Percentiles rank a stretch among this genome's conserved stretches.
Conservation (phyloP, 768 basidiomycete genomes). For the Agrocybe praecox region DNA sequence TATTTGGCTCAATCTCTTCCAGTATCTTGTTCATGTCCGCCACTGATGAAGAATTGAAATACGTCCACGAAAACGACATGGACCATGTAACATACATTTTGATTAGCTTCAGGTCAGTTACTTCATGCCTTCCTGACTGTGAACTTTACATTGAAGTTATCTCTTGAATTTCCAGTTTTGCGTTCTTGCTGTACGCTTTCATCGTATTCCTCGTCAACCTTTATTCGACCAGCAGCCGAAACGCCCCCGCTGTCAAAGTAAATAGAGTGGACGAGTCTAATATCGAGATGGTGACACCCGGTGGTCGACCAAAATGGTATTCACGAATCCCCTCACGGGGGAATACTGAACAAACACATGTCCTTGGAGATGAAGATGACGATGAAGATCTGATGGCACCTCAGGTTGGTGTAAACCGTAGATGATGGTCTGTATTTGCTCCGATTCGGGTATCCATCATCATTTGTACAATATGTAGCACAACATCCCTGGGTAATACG, state of each 20-base stretch:
- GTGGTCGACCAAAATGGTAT: conserved; percentile 60
- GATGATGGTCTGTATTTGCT: background rate
- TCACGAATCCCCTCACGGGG: conserved; percentile 49
- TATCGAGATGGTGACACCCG: conserved; percentile 25
- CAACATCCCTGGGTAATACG: too few species aligned
- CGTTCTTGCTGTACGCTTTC: conserved; percentile 79
- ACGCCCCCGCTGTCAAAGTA: conserved; percentile 33
- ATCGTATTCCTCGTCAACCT: conserved; percentile 72
- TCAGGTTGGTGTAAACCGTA: conserved; percentile 7
- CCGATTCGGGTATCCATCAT: too few species aligned
- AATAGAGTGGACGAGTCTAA: conserved; percentile 22
- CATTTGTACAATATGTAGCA: too few species aligned
- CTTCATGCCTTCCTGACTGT: background rate
- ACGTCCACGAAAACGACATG: conserved; percentile 71
- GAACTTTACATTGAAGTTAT: background rate
- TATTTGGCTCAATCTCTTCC: background rate
- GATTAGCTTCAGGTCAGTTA: conserved; percentile 74
- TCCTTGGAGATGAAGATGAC: conserved; percentile 57
- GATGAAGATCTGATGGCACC: conserved; percentile 30
- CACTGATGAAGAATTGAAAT: conserved; percentile 87
- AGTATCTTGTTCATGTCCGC: conserved; percentile 90
- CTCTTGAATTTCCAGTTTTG: conserved; percentile 43
- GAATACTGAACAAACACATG: conserved; percentile 32
- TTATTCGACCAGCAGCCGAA: conserved; percentile 64
- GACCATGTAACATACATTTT: conserved; percentile 92